Conservation (phyloP, 495 filamentous ascomycete species). For the Neurospora hispaniola region DNA sequence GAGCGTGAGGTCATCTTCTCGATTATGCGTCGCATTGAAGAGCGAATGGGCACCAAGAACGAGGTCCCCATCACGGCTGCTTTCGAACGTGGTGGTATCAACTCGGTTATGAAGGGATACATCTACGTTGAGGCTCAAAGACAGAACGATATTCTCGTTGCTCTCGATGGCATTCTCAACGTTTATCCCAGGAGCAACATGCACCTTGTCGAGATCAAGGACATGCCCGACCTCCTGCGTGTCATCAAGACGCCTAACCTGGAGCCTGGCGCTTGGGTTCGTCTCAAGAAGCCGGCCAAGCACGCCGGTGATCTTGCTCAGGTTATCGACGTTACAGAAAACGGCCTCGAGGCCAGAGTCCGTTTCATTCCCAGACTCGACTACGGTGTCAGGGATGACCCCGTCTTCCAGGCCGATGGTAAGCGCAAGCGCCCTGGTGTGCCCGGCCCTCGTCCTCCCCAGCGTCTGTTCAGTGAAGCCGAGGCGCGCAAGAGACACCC, state of each 20-base stretch:
- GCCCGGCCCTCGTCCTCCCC: conserved; percentile 62
- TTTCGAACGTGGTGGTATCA: conserved; percentile 72
- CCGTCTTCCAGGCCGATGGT: conserved; percentile 32
- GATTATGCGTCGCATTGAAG: conserved; percentile 79
- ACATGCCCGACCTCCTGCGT: conserved; percentile 92
- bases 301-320: conserved; percentile 87
- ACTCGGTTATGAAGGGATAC: conserved; percentile 72
- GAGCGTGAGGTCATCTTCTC: conserved; percentile 81
- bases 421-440: conserved; percentile 71
- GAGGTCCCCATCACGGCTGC: conserved; percentile 73
- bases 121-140: conserved; percentile 88
- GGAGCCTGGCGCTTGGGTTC: conserved; percentile 81
- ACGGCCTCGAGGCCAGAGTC: conserved; percentile 78
- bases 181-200: conserved; percentile 74
- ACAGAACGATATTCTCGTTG: conserved; percentile 72
- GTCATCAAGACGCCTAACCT: conserved; percentile 79
- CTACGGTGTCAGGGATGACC: conserved; percentile 79
- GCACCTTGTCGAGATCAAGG: conserved; percentile 84
- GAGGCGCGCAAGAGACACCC: conserved; percentile 85
- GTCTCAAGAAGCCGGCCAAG: conserved; percentile 67
- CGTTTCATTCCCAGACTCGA: conserved; percentile 83
- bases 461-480: conserved; percentile 82
- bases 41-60: conserved; percentile 59
- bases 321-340: conserved; percentile 86
- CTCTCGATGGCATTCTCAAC: conserved; percentile 71